phyloP scores from a whole-genome alignment of 305 asterid species.

The Fraxinus baroniana region DNA sequence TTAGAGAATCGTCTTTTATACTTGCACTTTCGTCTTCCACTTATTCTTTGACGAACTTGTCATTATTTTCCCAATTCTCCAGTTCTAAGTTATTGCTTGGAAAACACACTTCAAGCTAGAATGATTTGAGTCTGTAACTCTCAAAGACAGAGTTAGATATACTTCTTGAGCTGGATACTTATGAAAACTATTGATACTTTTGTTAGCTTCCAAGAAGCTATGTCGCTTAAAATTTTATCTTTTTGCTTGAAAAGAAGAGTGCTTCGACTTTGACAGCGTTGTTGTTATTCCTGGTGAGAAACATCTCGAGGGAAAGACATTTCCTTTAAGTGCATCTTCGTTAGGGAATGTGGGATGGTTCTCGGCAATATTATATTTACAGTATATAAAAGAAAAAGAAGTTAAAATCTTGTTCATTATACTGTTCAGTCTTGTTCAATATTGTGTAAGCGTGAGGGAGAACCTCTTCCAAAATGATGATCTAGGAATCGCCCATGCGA shows the following conservation, averaged over 20 bases:
- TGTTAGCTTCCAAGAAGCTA: neutral
- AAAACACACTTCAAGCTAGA: neutral
- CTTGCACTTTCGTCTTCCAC: neutral
- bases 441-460: neutral
- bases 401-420: no score
- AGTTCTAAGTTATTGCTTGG: neutral
- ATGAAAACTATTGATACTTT: neutral
- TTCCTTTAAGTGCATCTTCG: neutral
- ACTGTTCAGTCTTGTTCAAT: neutral
- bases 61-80: neutral
- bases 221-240: neutral
- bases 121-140: neutral
- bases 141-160: neutral
- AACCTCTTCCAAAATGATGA: neutral
- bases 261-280: neutral
- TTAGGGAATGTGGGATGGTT: neutral
- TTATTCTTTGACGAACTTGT: neutral
- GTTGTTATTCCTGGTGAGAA: neutral
- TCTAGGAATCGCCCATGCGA: neutral
- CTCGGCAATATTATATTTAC: neutral
- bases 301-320: neutral
- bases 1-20: no score
- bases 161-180: neutral
- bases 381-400: no score
- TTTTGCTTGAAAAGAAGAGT: neutral